phyloP scores from a whole-genome alignment of 305 asterid genomes.

The Fraxinus albicans region DNA sequence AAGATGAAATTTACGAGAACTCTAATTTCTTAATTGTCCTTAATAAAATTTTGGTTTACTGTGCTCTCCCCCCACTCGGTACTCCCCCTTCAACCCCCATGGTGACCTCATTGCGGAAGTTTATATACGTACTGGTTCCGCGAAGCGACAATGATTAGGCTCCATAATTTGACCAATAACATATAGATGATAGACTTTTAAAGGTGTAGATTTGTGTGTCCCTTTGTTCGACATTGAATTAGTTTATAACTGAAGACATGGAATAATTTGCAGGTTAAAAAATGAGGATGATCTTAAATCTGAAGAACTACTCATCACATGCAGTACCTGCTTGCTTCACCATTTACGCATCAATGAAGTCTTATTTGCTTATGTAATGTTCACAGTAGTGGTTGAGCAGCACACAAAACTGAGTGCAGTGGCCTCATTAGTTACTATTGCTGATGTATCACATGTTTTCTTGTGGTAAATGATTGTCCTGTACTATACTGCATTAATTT shows the following conservation, averaged over 20 bases:
- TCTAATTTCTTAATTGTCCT: no score
- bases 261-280: constrained; percentile 36
- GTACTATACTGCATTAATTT: constrained; percentile 13
- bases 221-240: neutral
- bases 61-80: no score
- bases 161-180: no score
- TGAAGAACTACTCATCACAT: neutral
- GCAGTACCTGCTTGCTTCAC: neutral
- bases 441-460: constrained; percentile 6
- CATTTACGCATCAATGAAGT: constrained; percentile 3
- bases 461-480: constrained; percentile 11
- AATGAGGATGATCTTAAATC: constrained; percentile 22
- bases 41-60: no score
- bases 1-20: no score
- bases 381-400: neutral
- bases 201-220: neutral
- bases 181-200: neutral
- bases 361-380: neutral
- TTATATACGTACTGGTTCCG: no score
- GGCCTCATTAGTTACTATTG: constrained; percentile 12
- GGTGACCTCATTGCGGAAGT: no score
- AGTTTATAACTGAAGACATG: constrained; percentile 9
- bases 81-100: no score
- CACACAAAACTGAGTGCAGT: neutral
- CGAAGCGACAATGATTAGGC: no score